Evolutionary conservation across 768 basidiomycete species (phyloP), one percentile per base, ranked within the genome.

Genomic region (Tylopilus intermedius): DNA sequence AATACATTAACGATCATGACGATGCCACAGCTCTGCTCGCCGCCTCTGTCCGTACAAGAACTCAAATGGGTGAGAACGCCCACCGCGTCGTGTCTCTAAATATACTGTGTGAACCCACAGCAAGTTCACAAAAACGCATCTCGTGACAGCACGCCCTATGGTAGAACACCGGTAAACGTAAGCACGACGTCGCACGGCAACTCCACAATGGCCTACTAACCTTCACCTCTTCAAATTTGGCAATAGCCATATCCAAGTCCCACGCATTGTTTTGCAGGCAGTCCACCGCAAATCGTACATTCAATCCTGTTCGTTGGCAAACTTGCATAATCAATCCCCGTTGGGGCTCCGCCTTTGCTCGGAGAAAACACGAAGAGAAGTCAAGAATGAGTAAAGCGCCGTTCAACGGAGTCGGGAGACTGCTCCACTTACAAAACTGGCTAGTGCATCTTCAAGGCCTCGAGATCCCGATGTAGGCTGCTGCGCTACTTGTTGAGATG

Each of bases 151-250:
- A 72, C 78, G 30, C 67, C 71, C 80, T 84, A 61, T 22, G 45
- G 56, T 49, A 47, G 53, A 56, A 49, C 37, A 9, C 54, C 55
- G 51, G 14, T 8, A 22, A 15, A 68, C 58, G 63, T 71, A 59
- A 69, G 63, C 24, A 62, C 55, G 4, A 47, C 55, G n/a, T 49
- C 51, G 7, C 49, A 45, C 29, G 26, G 21, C 38, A 48, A 22
- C 53, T 46, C 47, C 41, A 11, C 11, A 18, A 45, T 2, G 4
- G 38, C 57, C 46, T 49, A 72, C 83, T 53, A 58, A 89, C 89
- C 81, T 88, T 89, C 62, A 97, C 88, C 66, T 88, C 78, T 63
- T 92, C 83, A 69, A 93, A 98, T 64, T 95, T 94, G 46, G 79
- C 77, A 24, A 92, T 63, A 0, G 96, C 96, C 53, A 78, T 76